These are phyloP conservation scores for Ephemerocybe angulata DNA, from an alignment of 768 basidiomycete species.

Conservation along the genomic window DNA sequence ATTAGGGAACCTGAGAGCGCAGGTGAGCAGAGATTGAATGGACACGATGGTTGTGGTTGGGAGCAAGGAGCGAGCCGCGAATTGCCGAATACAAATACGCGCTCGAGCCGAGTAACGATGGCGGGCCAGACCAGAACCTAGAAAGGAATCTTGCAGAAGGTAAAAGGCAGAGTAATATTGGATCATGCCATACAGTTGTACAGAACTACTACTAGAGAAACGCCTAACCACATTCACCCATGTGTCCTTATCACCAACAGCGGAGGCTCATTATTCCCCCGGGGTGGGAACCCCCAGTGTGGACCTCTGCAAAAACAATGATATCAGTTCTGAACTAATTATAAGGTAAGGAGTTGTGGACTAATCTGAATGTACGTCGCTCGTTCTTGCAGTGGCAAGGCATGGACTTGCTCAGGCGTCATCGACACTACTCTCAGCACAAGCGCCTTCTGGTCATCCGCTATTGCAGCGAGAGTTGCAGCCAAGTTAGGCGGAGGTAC, in stretches of 20 bases:
- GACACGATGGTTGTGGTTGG: not conserved
- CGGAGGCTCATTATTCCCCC: not conserved
- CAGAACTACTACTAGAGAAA: too few relatives aligned
- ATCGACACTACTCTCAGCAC: conserved; percentile 77
- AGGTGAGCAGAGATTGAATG: not conserved
- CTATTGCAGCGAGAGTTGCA: conserved; percentile 54
- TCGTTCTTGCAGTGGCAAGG: conserved; percentile 68
- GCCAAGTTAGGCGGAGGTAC: conserved; percentile 14
- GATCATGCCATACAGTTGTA: too few relatives aligned
- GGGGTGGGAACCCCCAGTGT: conserved; percentile 34
- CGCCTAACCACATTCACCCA: not conserved
- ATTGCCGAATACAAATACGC: not conserved
- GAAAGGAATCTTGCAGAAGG: not conserved
- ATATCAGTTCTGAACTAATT: conserved; percentile 1
- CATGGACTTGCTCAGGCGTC: conserved; percentile 80
- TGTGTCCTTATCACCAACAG: not conserved
- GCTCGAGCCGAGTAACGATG: too few relatives aligned
- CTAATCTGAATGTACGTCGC: conserved; percentile 77
- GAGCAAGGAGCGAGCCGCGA: not conserved
- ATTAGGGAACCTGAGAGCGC: too few relatives aligned
- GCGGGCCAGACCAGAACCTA: not conserved
- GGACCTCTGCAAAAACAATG: conserved; percentile 28
- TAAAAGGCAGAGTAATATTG: too few relatives aligned
- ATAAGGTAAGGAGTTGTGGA: too few relatives aligned
- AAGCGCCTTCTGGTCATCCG: conserved; percentile 71